phyloP scores from a whole-genome alignment of 805 yeast genomes.

The Ogataea saltuana region DNA sequence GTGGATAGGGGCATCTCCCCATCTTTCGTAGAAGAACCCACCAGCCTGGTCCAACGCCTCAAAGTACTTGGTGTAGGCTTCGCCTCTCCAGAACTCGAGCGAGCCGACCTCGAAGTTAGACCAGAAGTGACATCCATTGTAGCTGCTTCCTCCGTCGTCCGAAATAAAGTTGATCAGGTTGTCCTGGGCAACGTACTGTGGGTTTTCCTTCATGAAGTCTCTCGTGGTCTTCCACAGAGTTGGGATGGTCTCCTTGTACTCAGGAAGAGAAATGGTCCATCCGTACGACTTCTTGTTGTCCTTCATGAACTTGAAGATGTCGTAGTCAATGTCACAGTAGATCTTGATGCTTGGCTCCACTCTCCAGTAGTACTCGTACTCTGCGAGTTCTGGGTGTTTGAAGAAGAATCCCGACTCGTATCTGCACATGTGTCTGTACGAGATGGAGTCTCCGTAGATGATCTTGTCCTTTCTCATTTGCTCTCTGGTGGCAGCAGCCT shows the following conservation, averaged over 20 bases:
- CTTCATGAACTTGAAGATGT: constrained; percentile 77
- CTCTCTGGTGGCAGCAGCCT: constrained; percentile 57
- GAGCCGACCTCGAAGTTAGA: constrained; percentile 76
- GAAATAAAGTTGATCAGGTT: constrained; percentile 65
- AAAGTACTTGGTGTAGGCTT: constrained; percentile 59
- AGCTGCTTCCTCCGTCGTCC: constrained; percentile 60
- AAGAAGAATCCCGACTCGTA: constrained; percentile 89
- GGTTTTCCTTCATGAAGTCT: constrained; percentile 45
- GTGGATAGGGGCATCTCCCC: constrained; percentile 94
- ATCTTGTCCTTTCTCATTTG: constrained; percentile 52
- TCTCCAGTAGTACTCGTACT: constrained; percentile 93
- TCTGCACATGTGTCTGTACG: constrained; percentile 91
- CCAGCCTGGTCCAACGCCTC: constrained; percentile 64
- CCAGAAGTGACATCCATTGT: constrained; percentile 83
- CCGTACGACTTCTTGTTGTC: constrained; percentile 75
- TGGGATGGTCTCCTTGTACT: constrained; percentile 58
- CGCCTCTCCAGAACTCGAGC: constrained; percentile 63
- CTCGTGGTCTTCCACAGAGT: constrained; percentile 55
- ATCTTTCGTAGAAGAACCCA: constrained; percentile 83
- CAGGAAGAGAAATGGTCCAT: constrained; percentile 72
- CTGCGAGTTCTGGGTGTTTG: constrained; percentile 69
- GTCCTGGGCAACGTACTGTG: constrained; percentile 43
- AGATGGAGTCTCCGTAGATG: constrained; percentile 64
- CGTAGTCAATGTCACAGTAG: constrained; percentile 81
- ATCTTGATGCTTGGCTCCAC: constrained; percentile 85